Evolutionary conservation across 1,284 basidiomycete species (phyloP).

Genomic region (Boletus albobrunnescens): DNA sequence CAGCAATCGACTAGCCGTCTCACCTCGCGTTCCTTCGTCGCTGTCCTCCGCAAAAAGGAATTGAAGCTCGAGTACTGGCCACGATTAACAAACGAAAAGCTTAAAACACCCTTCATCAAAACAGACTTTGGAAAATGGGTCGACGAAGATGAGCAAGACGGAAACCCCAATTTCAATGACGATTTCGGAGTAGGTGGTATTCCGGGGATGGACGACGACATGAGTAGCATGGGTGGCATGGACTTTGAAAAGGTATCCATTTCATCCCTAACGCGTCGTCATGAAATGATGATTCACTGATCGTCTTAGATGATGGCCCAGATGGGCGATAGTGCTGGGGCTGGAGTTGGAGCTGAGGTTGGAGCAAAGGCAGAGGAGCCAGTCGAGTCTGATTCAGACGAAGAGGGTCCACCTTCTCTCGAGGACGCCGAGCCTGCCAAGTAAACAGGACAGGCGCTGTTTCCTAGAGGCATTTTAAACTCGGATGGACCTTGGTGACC

Average conservation of each 20-base stretch:
- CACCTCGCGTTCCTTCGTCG: slow-evolving; percentile 61
- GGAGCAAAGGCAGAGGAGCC: slow-evolving; percentile 33
- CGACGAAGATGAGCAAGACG: slow-evolving; percentile 93
- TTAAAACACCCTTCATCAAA: slow-evolving; percentile 77
- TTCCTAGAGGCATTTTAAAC: too few species aligned
- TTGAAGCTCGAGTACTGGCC: slow-evolving; percentile 80
- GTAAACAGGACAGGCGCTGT: too few species aligned
- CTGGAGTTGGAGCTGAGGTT: too few species aligned
- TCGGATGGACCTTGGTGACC: slow-evolving; percentile 1
- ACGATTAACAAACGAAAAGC: slow-evolving; percentile 82
- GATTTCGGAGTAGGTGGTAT: slow-evolving; percentile 40
- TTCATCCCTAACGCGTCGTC: background rate
- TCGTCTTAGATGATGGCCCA: slow-evolving; percentile 54
- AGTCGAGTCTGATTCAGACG: slow-evolving; percentile 51
- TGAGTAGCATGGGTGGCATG: background rate
- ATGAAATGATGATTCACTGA: slow-evolving; percentile 10
- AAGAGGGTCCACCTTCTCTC: slow-evolving; percentile 72
- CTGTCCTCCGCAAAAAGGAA: slow-evolving; percentile 80
- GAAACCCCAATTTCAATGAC: slow-evolving; percentile 43
- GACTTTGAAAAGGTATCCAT: slow-evolving; percentile 56
- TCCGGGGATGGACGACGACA: slow-evolving; percentile 36
- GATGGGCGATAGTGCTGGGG: slow-evolving; percentile 34
- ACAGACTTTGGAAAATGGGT: slow-evolving; percentile 93
- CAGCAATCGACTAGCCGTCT: slow-evolving; percentile 65
- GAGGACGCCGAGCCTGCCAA: slow-evolving; percentile 51